A percentile compares a stretch with the other conserved stretches of the same genome.
Conservation (phyloP, 441 rosid species). For the Isatis lusitanica region DNA sequence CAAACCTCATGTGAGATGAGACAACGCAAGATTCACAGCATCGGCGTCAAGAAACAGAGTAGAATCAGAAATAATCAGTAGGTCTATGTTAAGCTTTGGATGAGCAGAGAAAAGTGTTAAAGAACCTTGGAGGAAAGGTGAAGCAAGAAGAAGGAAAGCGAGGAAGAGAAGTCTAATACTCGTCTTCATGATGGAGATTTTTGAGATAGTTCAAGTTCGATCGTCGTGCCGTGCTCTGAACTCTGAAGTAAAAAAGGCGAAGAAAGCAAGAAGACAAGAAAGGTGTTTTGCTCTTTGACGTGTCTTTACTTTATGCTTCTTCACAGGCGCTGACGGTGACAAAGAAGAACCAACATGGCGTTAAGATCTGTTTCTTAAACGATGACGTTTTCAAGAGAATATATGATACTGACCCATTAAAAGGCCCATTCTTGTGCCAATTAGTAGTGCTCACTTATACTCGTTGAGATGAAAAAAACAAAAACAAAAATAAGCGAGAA, state of each 20-base stretch:
- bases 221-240: neutral
- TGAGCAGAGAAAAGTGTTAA: neutral
- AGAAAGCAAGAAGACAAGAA: conserved; percentile 28
- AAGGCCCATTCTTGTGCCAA: neutral
- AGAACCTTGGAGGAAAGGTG: conserved; percentile 74
- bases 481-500: too few relatives aligned
- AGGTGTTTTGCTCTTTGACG: conserved; percentile 21
- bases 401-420: too few relatives aligned
- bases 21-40: neutral
- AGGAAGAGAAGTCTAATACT: conserved; percentile 60
- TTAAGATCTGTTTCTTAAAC: neutral
- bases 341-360: neutral
- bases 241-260: conserved; percentile 20
- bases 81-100: conserved; percentile 36
- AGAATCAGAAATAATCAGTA: neutral
- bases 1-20: neutral
- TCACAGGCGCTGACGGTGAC: conserved; percentile 4
- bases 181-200: conserved; percentile 26
- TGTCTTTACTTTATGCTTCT: neutral
- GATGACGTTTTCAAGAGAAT: neutral
- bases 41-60: conserved; percentile 7
- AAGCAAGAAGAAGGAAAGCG: conserved; percentile 67
- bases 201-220: conserved; percentile 2
- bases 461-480: too few relatives aligned
- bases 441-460: too few relatives aligned